Conservation (phyloP, 371 early-diverging fungal species). For the Chytridium lagenaria region DNA sequence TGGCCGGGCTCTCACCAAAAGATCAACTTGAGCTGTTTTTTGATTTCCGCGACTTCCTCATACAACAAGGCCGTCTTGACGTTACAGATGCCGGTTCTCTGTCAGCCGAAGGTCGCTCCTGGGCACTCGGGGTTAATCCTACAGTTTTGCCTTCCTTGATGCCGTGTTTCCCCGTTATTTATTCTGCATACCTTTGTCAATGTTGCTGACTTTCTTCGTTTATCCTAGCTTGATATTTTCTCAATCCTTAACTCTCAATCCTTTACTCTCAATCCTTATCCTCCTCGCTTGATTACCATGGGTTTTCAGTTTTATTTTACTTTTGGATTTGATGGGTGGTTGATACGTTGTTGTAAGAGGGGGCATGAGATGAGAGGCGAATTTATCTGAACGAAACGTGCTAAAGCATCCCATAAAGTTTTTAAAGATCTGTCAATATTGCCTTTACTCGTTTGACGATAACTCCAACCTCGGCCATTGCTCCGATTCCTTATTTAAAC, state of each 20-base stretch:
- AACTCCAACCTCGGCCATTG: slow-evolving; percentile 50
- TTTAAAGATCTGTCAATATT: neutral
- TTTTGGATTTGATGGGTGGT: neutral
- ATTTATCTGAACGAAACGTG: neutral
- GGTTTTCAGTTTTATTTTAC: no score
- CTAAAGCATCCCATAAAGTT: neutral
- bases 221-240: neutral
- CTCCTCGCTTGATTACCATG: neutral
- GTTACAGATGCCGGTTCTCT: neutral
- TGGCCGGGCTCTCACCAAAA: slow-evolving; percentile 30
- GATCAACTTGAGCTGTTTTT: slow-evolving; percentile 44
- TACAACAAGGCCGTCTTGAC: slow-evolving; percentile 40
- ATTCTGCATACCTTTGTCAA: neutral
- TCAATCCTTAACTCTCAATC: no score
- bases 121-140: neutral
- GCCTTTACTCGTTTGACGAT: slow-evolving; percentile 35
- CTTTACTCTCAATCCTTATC: neutral
- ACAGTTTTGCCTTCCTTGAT: neutral
- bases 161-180: neutral
- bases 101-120: slow-evolving; percentile 22
- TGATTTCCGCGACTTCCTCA: slow-evolving; percentile 41
- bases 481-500: slow-evolving; percentile 41
- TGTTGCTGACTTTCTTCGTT: neutral
- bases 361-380: slow-evolving; percentile 6
- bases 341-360: neutral